Evolutionary conservation across 73 alveolate genomes (phyloP), one percentile per base, ranked within the genome.

Genomic region (Strombidium stylifer): DNA sequence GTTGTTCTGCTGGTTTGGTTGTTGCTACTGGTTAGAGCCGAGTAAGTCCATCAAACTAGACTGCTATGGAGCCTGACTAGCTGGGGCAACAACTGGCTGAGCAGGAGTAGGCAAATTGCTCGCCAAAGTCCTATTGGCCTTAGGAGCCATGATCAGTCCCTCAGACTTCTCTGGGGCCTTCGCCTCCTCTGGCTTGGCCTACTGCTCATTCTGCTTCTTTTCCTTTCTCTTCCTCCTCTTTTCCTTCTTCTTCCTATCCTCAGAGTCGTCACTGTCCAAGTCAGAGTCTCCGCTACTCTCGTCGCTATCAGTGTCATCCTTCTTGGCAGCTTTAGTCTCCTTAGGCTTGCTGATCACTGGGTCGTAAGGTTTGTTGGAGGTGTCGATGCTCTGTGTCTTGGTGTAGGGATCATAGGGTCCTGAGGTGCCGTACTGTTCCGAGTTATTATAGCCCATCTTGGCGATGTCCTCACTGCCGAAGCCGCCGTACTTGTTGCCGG

Each of bases 401-500:
- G 19, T 24, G 20, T 60, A 60, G 11, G 59, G 70, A 27, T 57
- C 77, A 18, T 58, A 60, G 2, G 64, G 37, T 7, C 25, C 12
- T 0, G 27, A 23, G 42, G n/a, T 10, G 42, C n/a, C 42, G 24
- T 28, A 65, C 28, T 40, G 42, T 12, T 69, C 77, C 34, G 69
- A 53, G 42, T 78, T 44, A 11, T 66, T 50, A 65, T 54, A 27
- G 58, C 90, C 55, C 44, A 37, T 19, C 44, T 51, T 24, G 50
- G 54, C 14, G 34, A 51, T 1, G 34, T 46, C 55, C 51, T 65
- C 34, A 31, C 61, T 30, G 28, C 55, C 52, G 26, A 32, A 40
- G 52, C 56, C 57, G 26, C 82, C 74, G 36, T 24, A 54, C 18
- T 50, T 58, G n/a, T n/a, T n/a, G 31, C 71, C 64, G 44, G 45